phyloP scores from a whole-genome alignment of 1,139 yeast species.

The Schwanniomyces etchellsii region DNA sequence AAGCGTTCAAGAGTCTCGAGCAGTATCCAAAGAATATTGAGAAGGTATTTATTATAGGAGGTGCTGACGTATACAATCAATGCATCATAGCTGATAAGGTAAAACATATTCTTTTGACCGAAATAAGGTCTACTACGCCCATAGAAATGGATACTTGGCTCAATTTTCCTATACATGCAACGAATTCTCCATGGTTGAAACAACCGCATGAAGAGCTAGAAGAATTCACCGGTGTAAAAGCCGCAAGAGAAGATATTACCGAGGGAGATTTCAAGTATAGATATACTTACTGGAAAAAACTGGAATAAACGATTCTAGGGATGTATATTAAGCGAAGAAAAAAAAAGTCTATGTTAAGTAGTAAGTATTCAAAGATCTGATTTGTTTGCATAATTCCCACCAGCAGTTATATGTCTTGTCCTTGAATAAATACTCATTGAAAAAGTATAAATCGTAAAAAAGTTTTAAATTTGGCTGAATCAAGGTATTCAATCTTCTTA shows the following conservation, averaged over 20 bases:
- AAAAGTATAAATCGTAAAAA: slow-evolving; percentile 77
- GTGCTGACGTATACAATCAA: slow-evolving; percentile 76
- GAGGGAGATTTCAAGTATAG: slow-evolving; percentile 48
- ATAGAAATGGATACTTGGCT: slow-evolving; percentile 66
- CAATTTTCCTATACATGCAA: slow-evolving; percentile 25
- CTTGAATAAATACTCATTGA: slow-evolving; percentile 56
- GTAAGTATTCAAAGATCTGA: slow-evolving; percentile 27
- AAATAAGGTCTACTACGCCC: slow-evolving; percentile 36
- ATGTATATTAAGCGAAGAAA: neutral
- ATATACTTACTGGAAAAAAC: slow-evolving; percentile 47
- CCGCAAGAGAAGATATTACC: slow-evolving; percentile 28
- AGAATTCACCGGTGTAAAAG: slow-evolving; percentile 32
- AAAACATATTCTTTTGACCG: slow-evolving; percentile 67
- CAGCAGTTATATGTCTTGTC: slow-evolving; percentile 18
- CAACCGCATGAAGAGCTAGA: slow-evolving; percentile 28
- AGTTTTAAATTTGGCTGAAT: slow-evolving; percentile 86
- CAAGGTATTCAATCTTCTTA: slow-evolving; percentile 77
- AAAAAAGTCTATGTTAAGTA: slow-evolving; percentile 11
- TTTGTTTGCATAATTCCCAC: slow-evolving; percentile 32
- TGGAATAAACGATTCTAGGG: too few species aligned
- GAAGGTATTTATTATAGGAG: slow-evolving; percentile 81
- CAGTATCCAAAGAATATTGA: slow-evolving; percentile 25
- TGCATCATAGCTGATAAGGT: slow-evolving; percentile 42
- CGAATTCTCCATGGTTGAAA: slow-evolving; percentile 30
- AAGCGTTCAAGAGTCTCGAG: slow-evolving; percentile 25